Base-by-base conservation (phyloP, 306 rosid species). In the Chamaecrista fasciculata region DNA sequence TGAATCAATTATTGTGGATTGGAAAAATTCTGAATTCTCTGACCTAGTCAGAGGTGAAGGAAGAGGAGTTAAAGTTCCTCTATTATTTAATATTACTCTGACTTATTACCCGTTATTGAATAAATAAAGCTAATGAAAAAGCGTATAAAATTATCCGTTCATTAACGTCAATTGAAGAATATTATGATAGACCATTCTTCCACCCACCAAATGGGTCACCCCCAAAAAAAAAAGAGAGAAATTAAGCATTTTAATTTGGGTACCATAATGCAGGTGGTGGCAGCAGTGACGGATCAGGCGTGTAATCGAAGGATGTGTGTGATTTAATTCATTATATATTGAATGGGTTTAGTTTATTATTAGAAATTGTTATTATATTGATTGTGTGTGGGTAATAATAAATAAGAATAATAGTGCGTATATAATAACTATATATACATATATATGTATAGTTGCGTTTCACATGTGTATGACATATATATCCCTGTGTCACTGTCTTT, bases 401-500 rank as follows among this genome's bases (percentile, higher is more conserved):
- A n/a, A n/a, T n/a, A n/a, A n/a, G n/a, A n/a, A n/a, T n/a, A n/a
- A n/a, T n/a, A n/a, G n/a, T n/a, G n/a, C n/a, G n/a, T n/a, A n/a
- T n/a, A n/a, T n/a, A n/a, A n/a, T n/a, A n/a, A n/a, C n/a, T n/a
- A n/a, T n/a, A n/a, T n/a, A n/a, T n/a, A n/a, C n/a, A n/a, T n/a
- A n/a, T n/a, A n/a, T n/a, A n/a, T n/a, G n/a, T n/a, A 33, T 34
- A 77, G 69, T 56, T 61, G 19, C 14, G 14, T 60, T 18, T 20
- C 55, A 48, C 76, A 73, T 61, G 19, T 14, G 14, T 60, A 12
- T 20, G 48, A 48, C 76, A 73, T 4, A 25, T 14, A 25, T 37
- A 18, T 37, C 9, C 26, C 72, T 25, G 53, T 42, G 79, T 56
- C 77, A 26, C 77, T 70, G 74, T 71, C 76, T 62, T 77, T 81